Evolutionary conservation across 2,329 filamentous ascomycete species (phyloP).

Genomic region (Stromatinia cepivora): DNA sequence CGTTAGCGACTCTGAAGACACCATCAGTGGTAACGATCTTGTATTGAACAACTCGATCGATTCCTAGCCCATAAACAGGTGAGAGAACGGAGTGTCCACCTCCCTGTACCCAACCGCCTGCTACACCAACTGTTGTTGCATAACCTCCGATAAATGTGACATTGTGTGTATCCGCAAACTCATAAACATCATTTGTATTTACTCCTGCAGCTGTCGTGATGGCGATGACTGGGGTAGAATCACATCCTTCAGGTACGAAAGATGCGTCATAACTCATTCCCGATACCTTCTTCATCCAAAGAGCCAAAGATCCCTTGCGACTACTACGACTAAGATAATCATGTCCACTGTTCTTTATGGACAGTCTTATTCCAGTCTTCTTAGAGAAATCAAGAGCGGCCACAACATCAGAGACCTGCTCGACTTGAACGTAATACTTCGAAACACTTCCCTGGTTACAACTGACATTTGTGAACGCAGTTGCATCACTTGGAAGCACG

Average conservation of each 20-base stretch:
- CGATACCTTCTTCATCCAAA: slow-evolving; percentile 29
- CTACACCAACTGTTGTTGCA: slow-evolving; percentile 50
- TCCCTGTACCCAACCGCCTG: slow-evolving; percentile 50
- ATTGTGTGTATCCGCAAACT: slow-evolving; percentile 36
- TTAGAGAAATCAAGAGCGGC: slow-evolving; percentile 47
- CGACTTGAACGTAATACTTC: slow-evolving; percentile 29
- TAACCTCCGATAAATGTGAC: slow-evolving; percentile 35
- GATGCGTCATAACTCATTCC: slow-evolving; percentile 12
- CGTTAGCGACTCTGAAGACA: slow-evolving; percentile 46
- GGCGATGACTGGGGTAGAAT: slow-evolving; percentile 27
- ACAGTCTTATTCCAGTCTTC: slow-evolving; percentile 45
- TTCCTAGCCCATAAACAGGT: slow-evolving; percentile 51
- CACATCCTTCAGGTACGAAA: slow-evolving; percentile 29
- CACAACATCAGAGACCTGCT: slow-evolving; percentile 46
- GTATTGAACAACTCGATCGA: slow-evolving; percentile 51
- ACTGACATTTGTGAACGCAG: slow-evolving; percentile 28
- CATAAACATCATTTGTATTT: slow-evolving; percentile 32
- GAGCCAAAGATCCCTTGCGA: slow-evolving; percentile 26
- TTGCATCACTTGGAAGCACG: slow-evolving; percentile 29
- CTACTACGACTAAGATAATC: slow-evolving; percentile 36
- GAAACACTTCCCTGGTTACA: slow-evolving; percentile 30
- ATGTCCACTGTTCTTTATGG: slow-evolving; percentile 36
- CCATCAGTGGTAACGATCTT: slow-evolving; percentile 52
- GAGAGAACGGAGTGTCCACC: slow-evolving; percentile 57
- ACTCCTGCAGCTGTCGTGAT: slow-evolving; percentile 36